phyloP scores from a whole-genome alignment of 2,329 filamentous ascomycete species.

The Microsporum ferrugineum region DNA sequence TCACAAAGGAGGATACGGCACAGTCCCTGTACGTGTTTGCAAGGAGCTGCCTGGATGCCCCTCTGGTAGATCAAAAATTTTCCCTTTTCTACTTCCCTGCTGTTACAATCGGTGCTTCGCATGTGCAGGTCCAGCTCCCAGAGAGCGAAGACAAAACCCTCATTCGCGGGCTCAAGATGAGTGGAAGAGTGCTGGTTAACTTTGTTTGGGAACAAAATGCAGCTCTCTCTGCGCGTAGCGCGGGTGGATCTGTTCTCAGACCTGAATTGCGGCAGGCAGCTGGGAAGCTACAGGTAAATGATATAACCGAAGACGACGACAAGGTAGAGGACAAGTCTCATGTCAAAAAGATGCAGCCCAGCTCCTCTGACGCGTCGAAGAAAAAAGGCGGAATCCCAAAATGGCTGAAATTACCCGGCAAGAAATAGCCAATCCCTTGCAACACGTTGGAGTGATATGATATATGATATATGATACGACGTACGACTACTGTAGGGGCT shows the following conservation, averaged over 20 bases:
- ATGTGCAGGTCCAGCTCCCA: slow-evolving; percentile 24
- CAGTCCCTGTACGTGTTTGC: slow-evolving; percentile 64
- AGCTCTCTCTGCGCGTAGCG: slow-evolving; percentile 41
- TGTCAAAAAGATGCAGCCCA: slow-evolving; percentile 28
- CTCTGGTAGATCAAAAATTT: slow-evolving; percentile 51
- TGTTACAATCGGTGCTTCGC: slow-evolving; percentile 18
- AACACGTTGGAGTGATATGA: background rate
- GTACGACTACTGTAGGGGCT: background rate
- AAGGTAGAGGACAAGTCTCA: slow-evolving; percentile 24
- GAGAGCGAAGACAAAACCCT: slow-evolving; percentile 42
- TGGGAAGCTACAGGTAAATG: slow-evolving; percentile 54
- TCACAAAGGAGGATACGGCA: slow-evolving; percentile 57
- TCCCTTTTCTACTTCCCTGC: slow-evolving; percentile 50
- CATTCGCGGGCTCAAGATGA: slow-evolving; percentile 62
- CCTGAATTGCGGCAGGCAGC: slow-evolving; percentile 51
- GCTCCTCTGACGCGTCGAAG: slow-evolving; percentile 21
- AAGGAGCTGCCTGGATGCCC: slow-evolving; percentile 53
- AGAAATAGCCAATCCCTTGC: slow-evolving; percentile 45
- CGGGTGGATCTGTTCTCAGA: slow-evolving; percentile 47
- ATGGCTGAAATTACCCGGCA: slow-evolving; percentile 60
- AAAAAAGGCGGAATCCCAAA: slow-evolving; percentile 46
- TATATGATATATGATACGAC: background rate
- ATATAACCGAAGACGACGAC: slow-evolving; percentile 35
- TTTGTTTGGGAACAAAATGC: slow-evolving; percentile 61
- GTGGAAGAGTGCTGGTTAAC: slow-evolving; percentile 60